A percentile compares a stretch with the other conserved stretches of the same genome.
Conservation (phyloP, 106 monocot genomes). For the Allium fistulosum region DNA sequence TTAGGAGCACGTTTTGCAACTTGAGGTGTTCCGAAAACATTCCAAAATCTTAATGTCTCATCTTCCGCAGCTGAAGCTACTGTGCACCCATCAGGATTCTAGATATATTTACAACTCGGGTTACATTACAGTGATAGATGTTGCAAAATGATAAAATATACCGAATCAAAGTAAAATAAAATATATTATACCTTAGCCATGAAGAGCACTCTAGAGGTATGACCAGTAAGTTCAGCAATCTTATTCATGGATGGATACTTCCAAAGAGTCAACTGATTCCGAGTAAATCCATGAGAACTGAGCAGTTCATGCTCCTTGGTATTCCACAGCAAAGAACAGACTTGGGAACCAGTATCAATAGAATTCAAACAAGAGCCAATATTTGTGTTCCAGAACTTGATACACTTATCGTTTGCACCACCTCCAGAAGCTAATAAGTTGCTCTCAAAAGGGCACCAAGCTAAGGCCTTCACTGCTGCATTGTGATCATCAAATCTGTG, state of each 20-base stretch:
- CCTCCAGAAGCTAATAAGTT: slow-evolving; percentile 56
- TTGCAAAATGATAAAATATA: too few relatives aligned
- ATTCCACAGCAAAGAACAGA: slow-evolving; percentile 51
- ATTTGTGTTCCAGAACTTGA: slow-evolving; percentile 63
- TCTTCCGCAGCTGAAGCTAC: too few relatives aligned
- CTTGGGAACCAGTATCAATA: slow-evolving; percentile 47
- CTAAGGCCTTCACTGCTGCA: slow-evolving; percentile 53
- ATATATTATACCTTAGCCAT: neutral
- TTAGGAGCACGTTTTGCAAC: too few relatives aligned
- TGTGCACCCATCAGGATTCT: too few relatives aligned
- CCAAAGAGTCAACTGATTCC: slow-evolving; percentile 20
- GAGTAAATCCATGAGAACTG: slow-evolving; percentile 50
- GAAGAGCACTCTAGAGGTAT: neutral
- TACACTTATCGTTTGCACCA: slow-evolving; percentile 34
- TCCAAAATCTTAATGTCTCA: too few relatives aligned
- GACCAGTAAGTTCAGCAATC: slow-evolving; percentile 9
- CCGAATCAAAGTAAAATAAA: too few relatives aligned
- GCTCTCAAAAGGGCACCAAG: slow-evolving; percentile 63
- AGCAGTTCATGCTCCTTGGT: slow-evolving; percentile 53
- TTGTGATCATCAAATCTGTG: slow-evolving; percentile 39
- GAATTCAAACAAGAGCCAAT: slow-evolving; percentile 48
- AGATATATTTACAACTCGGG: too few relatives aligned
- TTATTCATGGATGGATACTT: slow-evolving; percentile 18
- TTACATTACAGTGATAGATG: too few relatives aligned
- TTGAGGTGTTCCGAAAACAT: too few relatives aligned